A percentile compares a stretch with the other conserved stretches of the same genome.
phyloP scores from a whole-genome alignment of 345 rosid genomes.

The Toxicodendron radicans region DNA sequence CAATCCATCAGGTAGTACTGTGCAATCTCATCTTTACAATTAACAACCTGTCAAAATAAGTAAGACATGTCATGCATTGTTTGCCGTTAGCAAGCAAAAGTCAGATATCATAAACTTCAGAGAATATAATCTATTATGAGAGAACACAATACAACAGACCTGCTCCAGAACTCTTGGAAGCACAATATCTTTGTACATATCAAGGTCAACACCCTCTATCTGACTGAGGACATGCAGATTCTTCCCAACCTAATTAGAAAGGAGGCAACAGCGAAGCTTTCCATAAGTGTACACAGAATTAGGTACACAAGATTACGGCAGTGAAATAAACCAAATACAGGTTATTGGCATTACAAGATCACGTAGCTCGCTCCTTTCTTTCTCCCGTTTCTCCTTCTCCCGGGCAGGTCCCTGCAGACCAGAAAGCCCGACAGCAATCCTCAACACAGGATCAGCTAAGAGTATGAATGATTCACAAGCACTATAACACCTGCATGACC shows the following conservation, averaged over 20 bases:
- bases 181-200: slow-evolving; percentile 86
- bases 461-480: slow-evolving; percentile 91
- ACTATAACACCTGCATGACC: slow-evolving; percentile 94
- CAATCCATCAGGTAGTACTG: slow-evolving; percentile 97
- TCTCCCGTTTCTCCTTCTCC: slow-evolving; percentile 97
- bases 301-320: slow-evolving; percentile 35
- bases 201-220: slow-evolving; percentile 97
- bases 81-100: slow-evolving; percentile 16
- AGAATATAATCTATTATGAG: neutral
- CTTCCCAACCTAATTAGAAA: slow-evolving; percentile 84
- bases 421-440: slow-evolving; percentile 98
- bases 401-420: slow-evolving; percentile 99
- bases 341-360: slow-evolving; percentile 89
- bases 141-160: slow-evolving; percentile 41
- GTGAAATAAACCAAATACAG: slow-evolving; percentile 46
- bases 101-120: slow-evolving; percentile 14
- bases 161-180: slow-evolving; percentile 98
- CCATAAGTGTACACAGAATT: slow-evolving; percentile 35
- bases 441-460: slow-evolving; percentile 97
- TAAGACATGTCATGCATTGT: slow-evolving; percentile 11
- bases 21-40: slow-evolving; percentile 96
- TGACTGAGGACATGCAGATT: slow-evolving; percentile 98
- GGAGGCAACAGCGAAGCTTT: slow-evolving; percentile 31
- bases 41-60: slow-evolving; percentile 71
- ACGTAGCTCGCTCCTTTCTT: slow-evolving; percentile 98